These are phyloP conservation scores for Phytophthora lateralis DNA, from an alignment of 352 stramenopile species.

Conservation along the genomic window DNA sequence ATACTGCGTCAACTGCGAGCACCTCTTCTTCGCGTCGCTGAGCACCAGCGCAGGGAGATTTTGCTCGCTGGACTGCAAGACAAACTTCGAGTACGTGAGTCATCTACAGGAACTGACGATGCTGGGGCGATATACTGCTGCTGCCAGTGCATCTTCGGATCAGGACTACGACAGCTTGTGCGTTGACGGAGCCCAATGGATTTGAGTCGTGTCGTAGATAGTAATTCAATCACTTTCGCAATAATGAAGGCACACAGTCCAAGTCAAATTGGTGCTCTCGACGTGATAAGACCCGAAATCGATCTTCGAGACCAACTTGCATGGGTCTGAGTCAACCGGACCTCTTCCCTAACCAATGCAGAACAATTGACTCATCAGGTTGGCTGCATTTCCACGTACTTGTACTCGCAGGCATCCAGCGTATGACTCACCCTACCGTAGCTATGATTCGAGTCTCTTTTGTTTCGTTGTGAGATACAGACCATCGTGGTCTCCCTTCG, in stretches of 20 bases:
- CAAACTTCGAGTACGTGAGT: constrained; percentile 37
- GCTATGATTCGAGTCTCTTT: too few relatives aligned
- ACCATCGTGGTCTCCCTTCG: too few relatives aligned
- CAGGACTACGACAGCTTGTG: not conserved
- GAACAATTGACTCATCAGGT: not conserved
- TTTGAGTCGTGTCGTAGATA: too few relatives aligned
- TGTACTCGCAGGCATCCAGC: not conserved
- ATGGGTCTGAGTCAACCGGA: too few relatives aligned
- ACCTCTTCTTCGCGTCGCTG: constrained; percentile 29
- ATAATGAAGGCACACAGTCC: too few relatives aligned
- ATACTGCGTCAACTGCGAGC: constrained; percentile 28
- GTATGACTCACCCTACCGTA: too few relatives aligned
- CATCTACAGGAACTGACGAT: constrained; percentile 35
- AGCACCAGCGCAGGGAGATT: constrained; percentile 17
- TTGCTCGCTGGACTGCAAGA: constrained; percentile 57
- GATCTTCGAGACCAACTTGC: too few relatives aligned
- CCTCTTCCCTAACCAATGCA: too few relatives aligned
- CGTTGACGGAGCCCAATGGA: not conserved
- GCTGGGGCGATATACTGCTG: not conserved
- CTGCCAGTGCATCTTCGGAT: not conserved
- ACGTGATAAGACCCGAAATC: too few relatives aligned
- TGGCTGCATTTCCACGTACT: not conserved
- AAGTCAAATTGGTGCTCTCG: too few relatives aligned
- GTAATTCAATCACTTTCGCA: too few relatives aligned
- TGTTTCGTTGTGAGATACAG: too few relatives aligned